phyloP scores from a whole-genome alignment of 2,329 filamentous ascomycete genomes.

The Ophiocordyceps camponoti-rufipedis region DNA sequence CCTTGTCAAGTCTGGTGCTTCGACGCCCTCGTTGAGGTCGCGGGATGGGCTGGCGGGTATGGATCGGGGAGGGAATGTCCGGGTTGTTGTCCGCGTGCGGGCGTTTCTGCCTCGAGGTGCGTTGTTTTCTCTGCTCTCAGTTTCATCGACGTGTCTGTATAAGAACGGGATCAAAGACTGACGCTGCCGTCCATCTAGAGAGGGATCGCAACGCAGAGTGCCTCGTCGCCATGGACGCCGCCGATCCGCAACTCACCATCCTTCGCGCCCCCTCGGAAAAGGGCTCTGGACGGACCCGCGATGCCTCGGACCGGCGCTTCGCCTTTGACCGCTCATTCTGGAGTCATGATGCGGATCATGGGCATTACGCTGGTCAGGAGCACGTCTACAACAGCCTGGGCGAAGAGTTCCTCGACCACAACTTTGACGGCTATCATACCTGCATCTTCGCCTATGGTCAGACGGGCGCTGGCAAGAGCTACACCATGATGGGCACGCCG shows the following conservation, averaged over 20 bases:
- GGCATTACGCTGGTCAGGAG: constrained; percentile 80
- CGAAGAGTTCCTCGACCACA: constrained; percentile 95
- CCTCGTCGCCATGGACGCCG: constrained; percentile 79
- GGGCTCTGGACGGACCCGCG: no score
- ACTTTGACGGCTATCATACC: constrained; percentile 97
- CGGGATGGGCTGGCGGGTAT: constrained; percentile 45
- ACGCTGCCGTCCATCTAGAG: constrained; percentile 33
- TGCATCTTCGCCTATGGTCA: constrained; percentile 98
- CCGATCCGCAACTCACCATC: constrained; percentile 21
- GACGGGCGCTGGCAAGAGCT: constrained; percentile 93
- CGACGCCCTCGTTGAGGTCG: constrained; percentile 60
- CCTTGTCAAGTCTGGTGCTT: constrained; percentile 24
- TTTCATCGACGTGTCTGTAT: no score
- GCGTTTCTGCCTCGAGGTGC: constrained; percentile 58
- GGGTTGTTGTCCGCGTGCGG: constrained; percentile 65
- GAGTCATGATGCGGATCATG: constrained; percentile 66
- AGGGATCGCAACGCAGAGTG: constrained; percentile 65
- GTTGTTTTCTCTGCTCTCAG: neutral
- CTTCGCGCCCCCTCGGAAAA: no score
- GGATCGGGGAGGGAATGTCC: constrained; percentile 57
- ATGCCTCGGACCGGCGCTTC: constrained; percentile 71
- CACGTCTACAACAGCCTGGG: constrained; percentile 89
- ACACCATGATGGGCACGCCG: constrained; percentile 88
- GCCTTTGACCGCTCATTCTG: constrained; percentile 98
- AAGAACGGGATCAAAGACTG: neutral